Evolutionary conservation across 2,329 filamentous ascomycete species (phyloP).

Genomic region (Phaeomoniella chlamydospora): DNA sequence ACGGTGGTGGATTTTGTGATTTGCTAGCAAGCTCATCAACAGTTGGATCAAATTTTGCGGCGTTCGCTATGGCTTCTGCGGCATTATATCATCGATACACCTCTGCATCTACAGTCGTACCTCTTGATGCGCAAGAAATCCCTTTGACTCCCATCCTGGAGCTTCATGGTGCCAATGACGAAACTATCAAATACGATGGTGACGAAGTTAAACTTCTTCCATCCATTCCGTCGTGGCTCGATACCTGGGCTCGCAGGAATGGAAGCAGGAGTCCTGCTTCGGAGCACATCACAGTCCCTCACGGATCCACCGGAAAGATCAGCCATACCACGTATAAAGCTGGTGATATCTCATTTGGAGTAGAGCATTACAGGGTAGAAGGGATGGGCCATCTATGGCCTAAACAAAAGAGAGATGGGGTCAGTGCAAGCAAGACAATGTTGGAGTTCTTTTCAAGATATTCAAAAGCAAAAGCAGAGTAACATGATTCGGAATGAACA

Average conservation of each 20-base stretch:
- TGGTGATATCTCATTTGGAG: background rate
- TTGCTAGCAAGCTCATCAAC: conserved; percentile 16
- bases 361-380: background rate
- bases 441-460: background rate
- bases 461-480: background rate
- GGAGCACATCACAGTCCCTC: no score
- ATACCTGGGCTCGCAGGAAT: background rate
- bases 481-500: no score
- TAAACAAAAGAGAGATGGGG: background rate
- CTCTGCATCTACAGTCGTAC: conserved; percentile 2
- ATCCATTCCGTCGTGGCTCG: background rate
- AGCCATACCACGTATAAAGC: background rate
- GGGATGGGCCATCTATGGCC: background rate
- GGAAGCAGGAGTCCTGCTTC: background rate
- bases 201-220: conserved; percentile 7
- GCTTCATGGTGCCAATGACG: conserved; percentile 27
- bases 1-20: conserved; percentile 36
- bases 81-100: conserved; percentile 26
- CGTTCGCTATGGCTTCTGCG: conserved; percentile 33
- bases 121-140: background rate
- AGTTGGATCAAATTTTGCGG: conserved; percentile 27
- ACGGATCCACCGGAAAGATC: background rate
- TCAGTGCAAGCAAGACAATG: background rate
- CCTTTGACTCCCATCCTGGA: conserved; percentile 26
- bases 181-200: conserved; percentile 24